A percentile compares a stretch with the other conserved stretches of the same genome.
These are phyloP conservation scores for Leptographium procerum DNA, from an alignment of 2,329 filamentous ascomycete genomes.

Conservation along the genomic window DNA sequence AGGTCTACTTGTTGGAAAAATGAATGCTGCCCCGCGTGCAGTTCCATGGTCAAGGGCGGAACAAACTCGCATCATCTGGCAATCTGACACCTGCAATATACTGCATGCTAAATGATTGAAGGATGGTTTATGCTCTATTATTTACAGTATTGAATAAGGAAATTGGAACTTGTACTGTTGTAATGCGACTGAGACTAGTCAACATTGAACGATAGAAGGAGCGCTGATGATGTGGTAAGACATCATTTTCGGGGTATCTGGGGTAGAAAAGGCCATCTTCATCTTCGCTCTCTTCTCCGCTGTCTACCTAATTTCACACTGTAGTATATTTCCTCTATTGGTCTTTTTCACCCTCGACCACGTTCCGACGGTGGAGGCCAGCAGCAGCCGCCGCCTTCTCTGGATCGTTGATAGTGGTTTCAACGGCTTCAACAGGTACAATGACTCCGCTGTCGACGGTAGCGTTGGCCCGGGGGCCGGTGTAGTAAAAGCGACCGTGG, in stretches of 20 bases:
- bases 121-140: background rate
- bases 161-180: background rate
- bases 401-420: background rate
- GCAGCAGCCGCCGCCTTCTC: conserved; percentile 6
- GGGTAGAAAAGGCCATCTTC: background rate
- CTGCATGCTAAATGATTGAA: too few relatives aligned
- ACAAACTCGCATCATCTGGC: too few relatives aligned
- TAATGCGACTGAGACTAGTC: background rate
- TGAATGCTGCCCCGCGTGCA: too few relatives aligned
- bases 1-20: too few relatives aligned
- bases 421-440: conserved; percentile 10
- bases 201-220: background rate
- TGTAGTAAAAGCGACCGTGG: conserved; percentile 33
- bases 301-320: background rate
- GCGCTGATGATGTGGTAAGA: background rate
- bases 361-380: conserved; percentile 10
- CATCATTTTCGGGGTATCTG: background rate
- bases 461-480: conserved; percentile 27
- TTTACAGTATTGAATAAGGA: background rate
- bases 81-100: too few relatives aligned
- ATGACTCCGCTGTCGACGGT: conserved; percentile 16
- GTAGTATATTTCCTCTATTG: background rate
- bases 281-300: background rate
- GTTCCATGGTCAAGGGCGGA: too few relatives aligned
- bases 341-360: background rate